Evolutionary conservation across 805 yeast genomes (phyloP).

Genomic region (Metschnikowia aberdeeniae): DNA sequence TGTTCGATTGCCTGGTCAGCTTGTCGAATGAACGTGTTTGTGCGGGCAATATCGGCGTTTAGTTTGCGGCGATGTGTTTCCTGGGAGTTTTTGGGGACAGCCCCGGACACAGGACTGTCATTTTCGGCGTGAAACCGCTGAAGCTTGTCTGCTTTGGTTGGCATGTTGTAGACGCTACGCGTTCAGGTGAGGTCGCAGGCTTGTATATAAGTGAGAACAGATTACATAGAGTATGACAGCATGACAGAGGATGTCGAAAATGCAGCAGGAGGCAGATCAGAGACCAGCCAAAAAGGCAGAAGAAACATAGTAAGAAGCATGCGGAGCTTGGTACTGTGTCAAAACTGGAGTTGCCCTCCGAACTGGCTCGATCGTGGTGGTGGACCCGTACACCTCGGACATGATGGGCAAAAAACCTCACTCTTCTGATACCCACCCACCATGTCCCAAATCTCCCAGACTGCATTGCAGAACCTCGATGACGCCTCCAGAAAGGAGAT

Average conservation of each 20-base stretch:
- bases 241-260: no score
- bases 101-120: not conserved
- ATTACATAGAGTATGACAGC: no score
- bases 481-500: slow-evolving; percentile 72
- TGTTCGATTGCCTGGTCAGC: slow-evolving; percentile 13
- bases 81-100: slow-evolving; percentile 6
- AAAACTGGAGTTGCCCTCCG: no score
- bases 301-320: not conserved
- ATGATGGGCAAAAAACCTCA: not conserved
- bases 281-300: not conserved
- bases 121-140: not conserved
- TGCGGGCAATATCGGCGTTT: slow-evolving; percentile 14
- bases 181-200: not conserved
- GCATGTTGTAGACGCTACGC: not conserved
- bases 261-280: not conserved
- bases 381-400: slow-evolving; percentile 11
- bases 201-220: not conserved
- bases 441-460: slow-evolving; percentile 35
- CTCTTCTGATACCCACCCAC: not conserved
- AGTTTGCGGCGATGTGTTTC: slow-evolving; percentile 12
- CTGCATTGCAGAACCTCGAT: slow-evolving; percentile 45
- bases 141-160: slow-evolving; percentile 2
- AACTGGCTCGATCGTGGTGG: no score
- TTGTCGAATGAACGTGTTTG: slow-evolving; percentile 12
- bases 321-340: not conserved